Evolutionary conservation across 108 stramenopile genomes (phyloP), one percentile per base, ranked within the genome.

Genomic region (Parietichytrium sp.): DNA sequence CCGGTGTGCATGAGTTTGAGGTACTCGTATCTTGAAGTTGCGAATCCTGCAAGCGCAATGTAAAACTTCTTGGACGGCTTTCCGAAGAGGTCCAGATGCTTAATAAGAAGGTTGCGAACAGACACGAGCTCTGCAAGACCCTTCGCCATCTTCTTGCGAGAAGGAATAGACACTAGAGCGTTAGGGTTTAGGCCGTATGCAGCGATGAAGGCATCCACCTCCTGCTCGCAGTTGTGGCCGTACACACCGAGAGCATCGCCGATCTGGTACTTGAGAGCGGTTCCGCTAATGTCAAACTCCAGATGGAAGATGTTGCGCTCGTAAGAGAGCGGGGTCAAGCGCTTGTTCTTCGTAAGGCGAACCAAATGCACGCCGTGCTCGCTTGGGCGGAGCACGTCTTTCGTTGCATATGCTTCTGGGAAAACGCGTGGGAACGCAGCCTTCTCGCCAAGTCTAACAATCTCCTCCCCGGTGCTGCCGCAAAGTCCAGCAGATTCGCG

Each of bases 161-260:
- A 29, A 6, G 79, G 79, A 10, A 80, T n/a, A 7, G 79, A 48
- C 13, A 80, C 79, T 23, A 51, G 23, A 23, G 50, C 50, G 18
- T 48, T 15, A 16, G 45, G 45, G 48, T 85, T 83, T 45, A 90
- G 82, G 55, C 84, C 87, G 81, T 92, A 92, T 20, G 51, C 83
- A 54, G 86, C 87, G 12, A 92, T 55, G 78, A 91, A 92, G 12
- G 83, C 82, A 13, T 78, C 55, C 27, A 92, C 92, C 4, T 84
- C 83, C 10, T n/a, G 54, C 20, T 49, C 79, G 48, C 90, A 88
- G 79, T 92, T 92, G 3, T 85, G 84, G 0, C 89, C 89, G 83
- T 89, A 92, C 30, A 92, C 91, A 48, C 91, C 92, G 50, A 92
- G 84, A 3, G 90, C 87, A 78, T 91, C 92, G n/a, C 92, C 92